Conservation (phyloP, 306 rosid genomes). For the Datisca glomerata region DNA sequence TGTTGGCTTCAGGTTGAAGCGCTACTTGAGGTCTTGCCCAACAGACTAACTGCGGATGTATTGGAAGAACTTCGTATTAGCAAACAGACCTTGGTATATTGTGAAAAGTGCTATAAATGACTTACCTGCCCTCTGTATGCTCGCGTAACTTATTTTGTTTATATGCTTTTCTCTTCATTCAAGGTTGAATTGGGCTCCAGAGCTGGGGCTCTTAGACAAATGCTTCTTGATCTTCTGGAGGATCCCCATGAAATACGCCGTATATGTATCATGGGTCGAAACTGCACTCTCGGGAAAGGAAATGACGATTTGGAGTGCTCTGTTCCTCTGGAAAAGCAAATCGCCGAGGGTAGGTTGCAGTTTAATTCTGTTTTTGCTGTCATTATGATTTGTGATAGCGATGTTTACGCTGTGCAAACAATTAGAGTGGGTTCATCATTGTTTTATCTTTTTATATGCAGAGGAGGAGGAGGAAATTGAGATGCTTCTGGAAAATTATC, state of each 20-base stretch:
- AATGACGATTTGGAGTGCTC: slow-evolving; percentile 52
- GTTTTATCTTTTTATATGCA: slow-evolving; percentile 28
- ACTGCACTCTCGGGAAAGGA: slow-evolving; percentile 56
- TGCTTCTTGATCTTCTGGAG: slow-evolving; percentile 92
- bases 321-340: slow-evolving; percentile 68
- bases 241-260: slow-evolving; percentile 81
- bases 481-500: slow-evolving; percentile 98
- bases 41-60: slow-evolving; percentile 68
- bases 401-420: slow-evolving; percentile 9
- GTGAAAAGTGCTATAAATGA: slow-evolving; percentile 4
- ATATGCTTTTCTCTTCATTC: slow-evolving; percentile 6
- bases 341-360: slow-evolving; percentile 60
- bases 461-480: slow-evolving; percentile 99
- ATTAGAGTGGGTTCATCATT: slow-evolving; percentile 6
- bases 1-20: slow-evolving; percentile 58
- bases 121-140: slow-evolving; percentile 6
- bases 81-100: slow-evolving; percentile 88
- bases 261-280: slow-evolving; percentile 86
- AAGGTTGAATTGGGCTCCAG: slow-evolving; percentile 97
- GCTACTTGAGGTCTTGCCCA: slow-evolving; percentile 79
- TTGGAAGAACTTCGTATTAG: slow-evolving; percentile 95
- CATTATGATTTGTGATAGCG: slow-evolving; percentile 5
- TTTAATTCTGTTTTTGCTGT: slow-evolving; percentile 7
- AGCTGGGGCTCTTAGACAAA: slow-evolving; percentile 92
- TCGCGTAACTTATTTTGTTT: too few species aligned